Percentiles rank a stretch among this genome's conserved stretches.
phyloP scores from a whole-genome alignment of 2,329 filamentous ascomycete species.

The Xylariaceae sp. region DNA sequence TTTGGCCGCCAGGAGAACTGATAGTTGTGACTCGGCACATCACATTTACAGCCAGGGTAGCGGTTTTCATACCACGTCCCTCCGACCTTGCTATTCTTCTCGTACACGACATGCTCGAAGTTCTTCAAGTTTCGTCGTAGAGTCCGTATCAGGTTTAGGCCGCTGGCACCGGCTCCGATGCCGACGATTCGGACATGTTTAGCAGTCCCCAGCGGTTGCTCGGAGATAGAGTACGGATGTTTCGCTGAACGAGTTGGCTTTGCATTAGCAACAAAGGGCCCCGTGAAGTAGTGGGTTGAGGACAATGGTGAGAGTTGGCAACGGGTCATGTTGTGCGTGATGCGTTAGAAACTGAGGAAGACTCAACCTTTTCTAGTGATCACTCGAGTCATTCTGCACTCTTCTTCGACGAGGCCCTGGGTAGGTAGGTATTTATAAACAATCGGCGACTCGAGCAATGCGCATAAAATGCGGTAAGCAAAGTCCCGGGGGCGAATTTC shows the following conservation, averaged over 20 bases:
- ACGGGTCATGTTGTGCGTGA: constrained; percentile 27
- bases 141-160: constrained; percentile 42
- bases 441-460: neutral
- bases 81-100: constrained; percentile 51
- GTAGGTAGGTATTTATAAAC: constrained; percentile 21
- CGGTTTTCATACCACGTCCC: constrained; percentile 56
- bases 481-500: constrained; percentile 9
- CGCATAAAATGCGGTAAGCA: constrained; percentile 7
- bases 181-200: constrained; percentile 41
- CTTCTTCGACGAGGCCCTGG: constrained; percentile 2
- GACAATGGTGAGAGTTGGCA: constrained; percentile 19
- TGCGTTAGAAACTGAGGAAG: constrained; percentile 16
- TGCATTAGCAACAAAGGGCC: constrained; percentile 21
- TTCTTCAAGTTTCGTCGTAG: constrained; percentile 39
- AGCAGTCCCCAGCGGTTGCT: constrained; percentile 36
- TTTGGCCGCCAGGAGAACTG: constrained; percentile 59
- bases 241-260: constrained; percentile 13
- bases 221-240: constrained; percentile 33
- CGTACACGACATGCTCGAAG: constrained; percentile 47
- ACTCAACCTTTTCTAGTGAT: constrained; percentile 24
- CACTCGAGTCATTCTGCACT: constrained; percentile 21
- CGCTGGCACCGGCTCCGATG: constrained; percentile 42
- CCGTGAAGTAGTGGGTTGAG: constrained; percentile 13
- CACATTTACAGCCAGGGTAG: constrained; percentile 54
- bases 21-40: constrained; percentile 56